Percentiles rank a stretch among this genome's conserved stretches.
Conservation (phyloP, 2,329 filamentous ascomycete genomes). For the Colletotrichum tabaci region DNA sequence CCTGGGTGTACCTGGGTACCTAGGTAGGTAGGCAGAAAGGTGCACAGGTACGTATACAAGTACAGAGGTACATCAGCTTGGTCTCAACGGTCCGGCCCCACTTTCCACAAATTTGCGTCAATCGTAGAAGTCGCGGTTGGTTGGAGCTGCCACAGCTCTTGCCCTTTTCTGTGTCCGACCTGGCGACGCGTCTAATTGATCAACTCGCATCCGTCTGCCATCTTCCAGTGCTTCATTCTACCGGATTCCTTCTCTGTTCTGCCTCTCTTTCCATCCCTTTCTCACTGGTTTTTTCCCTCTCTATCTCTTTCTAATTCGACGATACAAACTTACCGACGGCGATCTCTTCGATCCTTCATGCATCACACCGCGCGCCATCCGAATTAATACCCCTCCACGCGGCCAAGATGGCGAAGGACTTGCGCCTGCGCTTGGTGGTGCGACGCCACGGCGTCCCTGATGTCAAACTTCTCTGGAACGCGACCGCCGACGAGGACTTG, state of each 20-base stretch:
- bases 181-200: conserved; percentile 19
- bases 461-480: conserved; percentile 80
- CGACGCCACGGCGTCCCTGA: conserved; percentile 82
- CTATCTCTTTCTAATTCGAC: not conserved
- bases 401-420: conserved; percentile 51
- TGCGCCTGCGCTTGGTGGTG: conserved; percentile 83
- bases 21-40: no score
- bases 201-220: not conserved
- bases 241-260: not conserved
- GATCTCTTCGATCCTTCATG: not conserved
- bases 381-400: conserved; percentile 4
- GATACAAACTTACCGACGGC: not conserved
- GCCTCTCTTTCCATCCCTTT: not conserved
- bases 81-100: conserved; percentile 27
- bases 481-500: conserved; percentile 69
- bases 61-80: no score
- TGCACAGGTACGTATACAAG: no score
- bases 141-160: conserved; percentile 28
- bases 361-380: not conserved
- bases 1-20: no score
- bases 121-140: conserved; percentile 29
- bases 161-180: conserved; percentile 3
- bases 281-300: not conserved
- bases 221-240: not conserved
- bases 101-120: conserved; percentile 38